Evolutionary conservation across 805 yeast genomes (phyloP).

Genomic region (Hanseniaspora singularis): DNA sequence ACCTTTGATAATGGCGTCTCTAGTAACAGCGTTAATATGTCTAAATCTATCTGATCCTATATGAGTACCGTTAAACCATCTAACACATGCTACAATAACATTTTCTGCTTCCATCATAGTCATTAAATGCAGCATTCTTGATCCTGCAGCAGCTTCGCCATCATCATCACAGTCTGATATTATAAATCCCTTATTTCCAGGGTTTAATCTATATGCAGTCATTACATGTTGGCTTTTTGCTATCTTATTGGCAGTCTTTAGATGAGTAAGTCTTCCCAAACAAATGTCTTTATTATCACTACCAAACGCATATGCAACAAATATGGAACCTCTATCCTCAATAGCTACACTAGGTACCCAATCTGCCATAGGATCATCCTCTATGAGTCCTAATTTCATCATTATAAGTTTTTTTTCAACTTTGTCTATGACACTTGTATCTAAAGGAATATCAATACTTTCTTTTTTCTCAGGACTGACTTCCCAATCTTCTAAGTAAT

Average conservation of each 20-base stretch:
- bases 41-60: conserved; percentile 90
- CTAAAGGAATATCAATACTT: conserved; percentile 11
- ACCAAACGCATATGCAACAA: conserved; percentile 59
- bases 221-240: conserved; percentile 66
- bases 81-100: conserved; percentile 64
- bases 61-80: conserved; percentile 91
- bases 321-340: conserved; percentile 72
- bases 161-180: conserved; percentile 90
- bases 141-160: conserved; percentile 95
- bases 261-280: conserved; percentile 34
- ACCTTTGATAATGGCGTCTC: conserved; percentile 68
- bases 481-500: conserved; percentile 29
- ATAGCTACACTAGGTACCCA: conserved; percentile 75
- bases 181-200: conserved; percentile 35
- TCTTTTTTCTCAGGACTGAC: conserved; percentile 18
- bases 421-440: conserved; percentile 19
- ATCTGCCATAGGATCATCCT: conserved; percentile 40
- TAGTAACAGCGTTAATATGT: conserved; percentile 78
- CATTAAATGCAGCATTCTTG: conserved; percentile 65
- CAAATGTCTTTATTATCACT: conserved; percentile 64
- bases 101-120: conserved; percentile 73
- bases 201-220: conserved; percentile 70
- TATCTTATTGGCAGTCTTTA: conserved; percentile 56
- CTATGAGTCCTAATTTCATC: conserved; percentile 18
- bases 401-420: neutral